A percentile compares a stretch with the other conserved stretches of the same genome.
Conservation (phyloP, 164 flowering plant species). For the Umbilicus rupestris region DNA sequence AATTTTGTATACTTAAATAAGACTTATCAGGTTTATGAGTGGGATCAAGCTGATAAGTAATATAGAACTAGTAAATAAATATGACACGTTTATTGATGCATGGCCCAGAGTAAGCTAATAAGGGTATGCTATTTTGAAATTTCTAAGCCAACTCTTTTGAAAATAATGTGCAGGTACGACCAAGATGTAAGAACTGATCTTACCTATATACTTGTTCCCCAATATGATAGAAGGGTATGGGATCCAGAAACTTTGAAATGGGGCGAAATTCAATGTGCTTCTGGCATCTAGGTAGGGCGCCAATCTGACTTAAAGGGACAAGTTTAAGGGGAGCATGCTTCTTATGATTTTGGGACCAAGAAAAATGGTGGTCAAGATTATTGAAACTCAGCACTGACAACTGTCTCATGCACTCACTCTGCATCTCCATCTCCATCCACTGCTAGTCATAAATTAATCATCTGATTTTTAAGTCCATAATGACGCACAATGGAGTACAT, state of each 20-base stretch:
- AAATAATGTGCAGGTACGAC: constrained; percentile 1
- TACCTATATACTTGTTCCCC: not conserved
- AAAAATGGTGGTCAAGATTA: not conserved
- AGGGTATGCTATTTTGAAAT: not conserved
- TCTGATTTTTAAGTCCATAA: not conserved
- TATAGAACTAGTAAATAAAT: not conserved
- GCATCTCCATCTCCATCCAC: not conserved
- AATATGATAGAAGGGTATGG: not conserved
- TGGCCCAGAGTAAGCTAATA: not conserved
- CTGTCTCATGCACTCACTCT: not conserved
- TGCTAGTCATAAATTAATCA: not conserved
- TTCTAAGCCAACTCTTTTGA: constrained; percentile 1
- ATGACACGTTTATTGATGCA: not conserved
- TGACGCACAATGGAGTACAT: not conserved
- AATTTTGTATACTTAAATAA: not conserved
- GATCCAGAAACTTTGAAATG: not conserved
- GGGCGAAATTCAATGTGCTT: not conserved
- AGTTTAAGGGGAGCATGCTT: not conserved
- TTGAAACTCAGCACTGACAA: not conserved
- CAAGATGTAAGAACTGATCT: not conserved
- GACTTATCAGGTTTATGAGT: not conserved
- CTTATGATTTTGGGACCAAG: not conserved
- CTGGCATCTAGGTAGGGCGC: not conserved
- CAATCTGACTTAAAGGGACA: not conserved
- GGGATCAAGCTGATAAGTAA: not conserved